A percentile compares a stretch with the other conserved stretches of the same genome.
Conservation (phyloP, 768 basidiomycete species). For the Boletus subcaerulescens region DNA sequence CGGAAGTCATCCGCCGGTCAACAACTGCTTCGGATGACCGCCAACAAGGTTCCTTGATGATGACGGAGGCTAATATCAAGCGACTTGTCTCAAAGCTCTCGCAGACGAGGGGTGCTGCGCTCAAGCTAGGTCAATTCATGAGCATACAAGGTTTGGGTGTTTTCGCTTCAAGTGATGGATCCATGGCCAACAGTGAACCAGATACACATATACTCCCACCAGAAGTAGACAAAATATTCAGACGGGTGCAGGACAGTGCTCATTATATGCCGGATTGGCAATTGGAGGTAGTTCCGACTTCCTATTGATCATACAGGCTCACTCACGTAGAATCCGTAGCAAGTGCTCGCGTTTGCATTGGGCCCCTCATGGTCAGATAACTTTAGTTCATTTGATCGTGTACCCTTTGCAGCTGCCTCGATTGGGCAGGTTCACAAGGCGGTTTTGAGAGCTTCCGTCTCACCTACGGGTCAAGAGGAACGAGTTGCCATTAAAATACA, state of each 20-base stretch:
- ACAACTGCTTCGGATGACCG: constrained; percentile 36
- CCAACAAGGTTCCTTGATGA: constrained; percentile 56
- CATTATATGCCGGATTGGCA: constrained; percentile 99
- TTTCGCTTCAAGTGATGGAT: neutral
- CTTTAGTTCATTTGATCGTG: constrained; percentile 74
- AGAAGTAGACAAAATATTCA: constrained; percentile 84
- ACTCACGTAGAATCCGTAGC: constrained; percentile 27
- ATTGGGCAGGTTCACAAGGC: constrained; percentile 95
- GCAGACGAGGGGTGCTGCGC: constrained; percentile 92
- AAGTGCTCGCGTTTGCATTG: constrained; percentile 74
- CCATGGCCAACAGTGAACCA: constrained; percentile 26
- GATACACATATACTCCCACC: constrained; percentile 87
- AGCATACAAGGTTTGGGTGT: constrained; percentile 78
- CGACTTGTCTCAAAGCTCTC: constrained; percentile 90
- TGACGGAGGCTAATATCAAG: constrained; percentile 89
- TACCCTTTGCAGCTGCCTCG: constrained; percentile 93
- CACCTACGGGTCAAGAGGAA: constrained; percentile 53
- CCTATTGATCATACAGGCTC: neutral
- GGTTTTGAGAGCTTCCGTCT: constrained; percentile 48
- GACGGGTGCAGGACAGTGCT: constrained; percentile 89
- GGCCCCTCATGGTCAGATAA: constrained; percentile 69
- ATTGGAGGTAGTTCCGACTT: constrained; percentile 65
- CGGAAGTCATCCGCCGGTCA: constrained; percentile 77
- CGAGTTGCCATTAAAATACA: constrained; percentile 86
- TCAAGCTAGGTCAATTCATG: constrained; percentile 96